phyloP scores from a whole-genome alignment of 2,329 filamentous ascomycete species.

The Trichoderma aggressivum region DNA sequence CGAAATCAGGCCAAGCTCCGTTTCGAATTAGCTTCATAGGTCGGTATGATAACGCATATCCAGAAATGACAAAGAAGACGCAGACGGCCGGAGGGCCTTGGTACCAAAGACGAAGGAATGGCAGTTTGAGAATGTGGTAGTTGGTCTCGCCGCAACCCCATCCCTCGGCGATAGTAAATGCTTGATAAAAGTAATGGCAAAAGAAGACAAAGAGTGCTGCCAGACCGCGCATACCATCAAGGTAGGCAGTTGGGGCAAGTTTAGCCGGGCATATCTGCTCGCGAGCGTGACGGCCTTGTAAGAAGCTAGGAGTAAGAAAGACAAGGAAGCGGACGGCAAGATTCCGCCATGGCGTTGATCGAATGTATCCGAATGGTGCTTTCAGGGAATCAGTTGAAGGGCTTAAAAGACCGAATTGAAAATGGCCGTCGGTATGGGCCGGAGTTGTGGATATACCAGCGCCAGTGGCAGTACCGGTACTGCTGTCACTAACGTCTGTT shows the following conservation, averaged over 20 bases:
- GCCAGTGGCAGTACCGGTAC: slow-evolving; percentile 3
- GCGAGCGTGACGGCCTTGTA: slow-evolving; percentile 43
- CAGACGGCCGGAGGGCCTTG: slow-evolving; percentile 56
- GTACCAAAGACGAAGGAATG: slow-evolving; percentile 52
- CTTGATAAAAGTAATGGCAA: slow-evolving; percentile 55
- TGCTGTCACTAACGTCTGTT: slow-evolving; percentile 36
- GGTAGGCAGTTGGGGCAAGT: slow-evolving; percentile 53
- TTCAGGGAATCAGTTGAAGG: slow-evolving; percentile 26
- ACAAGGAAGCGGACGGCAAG: slow-evolving; percentile 38
- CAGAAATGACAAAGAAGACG: slow-evolving; percentile 61
- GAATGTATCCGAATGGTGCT: slow-evolving; percentile 28
- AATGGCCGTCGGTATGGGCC: slow-evolving; percentile 29
- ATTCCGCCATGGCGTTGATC: slow-evolving; percentile 36
- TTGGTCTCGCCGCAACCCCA: slow-evolving; percentile 45
- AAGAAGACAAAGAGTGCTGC: slow-evolving; percentile 55
- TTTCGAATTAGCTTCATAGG: slow-evolving; percentile 46
- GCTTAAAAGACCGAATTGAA: slow-evolving; percentile 27
- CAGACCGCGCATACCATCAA: slow-evolving; percentile 56
- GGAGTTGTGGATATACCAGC: slow-evolving; percentile 6
- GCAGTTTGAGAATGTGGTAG: slow-evolving; percentile 48
- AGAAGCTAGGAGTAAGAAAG: slow-evolving; percentile 53
- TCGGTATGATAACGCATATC: slow-evolving; percentile 56
- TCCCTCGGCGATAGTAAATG: slow-evolving; percentile 49
- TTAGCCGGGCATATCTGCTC: slow-evolving; percentile 41
- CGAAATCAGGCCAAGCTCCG: slow-evolving; percentile 38